phyloP scores from a whole-genome alignment of 1,284 basidiomycete species.

The Boletus mariae region DNA sequence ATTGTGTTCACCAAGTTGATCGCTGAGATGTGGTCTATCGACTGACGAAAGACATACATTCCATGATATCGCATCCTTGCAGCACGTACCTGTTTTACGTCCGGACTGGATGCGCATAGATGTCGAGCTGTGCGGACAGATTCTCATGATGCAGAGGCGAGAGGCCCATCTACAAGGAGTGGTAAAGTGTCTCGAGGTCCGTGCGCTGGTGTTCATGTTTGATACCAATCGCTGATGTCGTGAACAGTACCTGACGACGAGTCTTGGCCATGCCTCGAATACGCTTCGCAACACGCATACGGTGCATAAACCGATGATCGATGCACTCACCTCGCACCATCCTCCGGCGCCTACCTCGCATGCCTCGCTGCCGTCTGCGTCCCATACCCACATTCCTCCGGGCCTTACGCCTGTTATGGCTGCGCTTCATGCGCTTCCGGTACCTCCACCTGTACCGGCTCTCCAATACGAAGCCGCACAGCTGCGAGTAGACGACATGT shows the following conservation, averaged over 20 bases:
- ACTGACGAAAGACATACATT: constrained; percentile 55
- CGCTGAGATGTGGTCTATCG: constrained; percentile 7
- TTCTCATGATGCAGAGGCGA: constrained; percentile 63
- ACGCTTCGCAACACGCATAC: constrained; percentile 55
- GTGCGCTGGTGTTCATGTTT: constrained; percentile 9
- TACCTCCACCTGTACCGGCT: constrained; percentile 52
- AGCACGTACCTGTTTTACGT: constrained; percentile 44
- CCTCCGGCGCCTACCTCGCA: constrained; percentile 1
- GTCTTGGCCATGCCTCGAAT: constrained; percentile 52
- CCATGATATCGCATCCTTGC: constrained; percentile 50
- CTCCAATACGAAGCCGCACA: constrained; percentile 69
- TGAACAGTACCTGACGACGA: constrained; percentile 46
- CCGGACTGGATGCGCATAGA: constrained; percentile 68
- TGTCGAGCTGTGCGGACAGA: constrained; percentile 71
- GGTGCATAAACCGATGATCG: constrained; percentile 44
- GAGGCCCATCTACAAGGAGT: constrained; percentile 53
- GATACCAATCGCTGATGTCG: constrained; percentile 1
- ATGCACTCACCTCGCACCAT: constrained; percentile 41
- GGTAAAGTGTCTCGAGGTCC: constrained; percentile 36
- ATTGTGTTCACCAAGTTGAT: not conserved
- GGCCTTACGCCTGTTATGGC: constrained; percentile 19
- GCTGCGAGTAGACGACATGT: constrained; percentile 59
- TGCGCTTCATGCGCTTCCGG: constrained; percentile 24
- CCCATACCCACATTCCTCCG: constrained; percentile 2
- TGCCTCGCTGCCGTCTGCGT: constrained; percentile 1